These are phyloP conservation scores for Talaromyces ruber DNA, from an alignment of 495 filamentous ascomycete genomes.

Conservation along the genomic window DNA sequence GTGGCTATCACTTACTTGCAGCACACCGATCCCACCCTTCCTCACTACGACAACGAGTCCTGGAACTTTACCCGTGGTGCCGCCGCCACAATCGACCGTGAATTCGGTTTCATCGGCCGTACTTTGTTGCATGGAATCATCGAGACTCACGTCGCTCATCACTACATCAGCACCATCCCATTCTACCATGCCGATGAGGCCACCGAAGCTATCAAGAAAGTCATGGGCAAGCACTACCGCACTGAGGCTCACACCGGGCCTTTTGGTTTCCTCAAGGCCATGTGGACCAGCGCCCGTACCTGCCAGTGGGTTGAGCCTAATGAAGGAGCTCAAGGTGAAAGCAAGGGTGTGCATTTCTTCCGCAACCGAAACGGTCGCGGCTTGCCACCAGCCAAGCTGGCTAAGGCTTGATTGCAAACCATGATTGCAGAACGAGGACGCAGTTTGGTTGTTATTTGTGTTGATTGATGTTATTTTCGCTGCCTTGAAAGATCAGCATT, in stretches of 20 bases:
- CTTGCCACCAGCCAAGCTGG: constrained; percentile 46
- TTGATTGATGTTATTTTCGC: neutral
- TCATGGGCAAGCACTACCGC: constrained; percentile 51
- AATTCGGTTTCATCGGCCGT: constrained; percentile 52
- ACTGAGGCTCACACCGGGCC: constrained; percentile 41
- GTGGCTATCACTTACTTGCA: constrained; percentile 56
- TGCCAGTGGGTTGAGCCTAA: constrained; percentile 56
- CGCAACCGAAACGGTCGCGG: constrained; percentile 67
- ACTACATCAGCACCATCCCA: constrained; percentile 53
- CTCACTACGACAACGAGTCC: constrained; percentile 45
- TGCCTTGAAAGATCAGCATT: neutral
- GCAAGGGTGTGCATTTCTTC: constrained; percentile 47
- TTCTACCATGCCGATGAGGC: constrained; percentile 57
- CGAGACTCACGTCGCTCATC: constrained; percentile 53
- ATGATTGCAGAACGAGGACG: too few species aligned
- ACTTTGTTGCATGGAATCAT: constrained; percentile 54
- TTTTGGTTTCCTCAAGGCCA: constrained; percentile 44
- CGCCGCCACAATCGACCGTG: constrained; percentile 51
- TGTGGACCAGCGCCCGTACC: constrained; percentile 42
- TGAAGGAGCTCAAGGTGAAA: constrained; percentile 51
- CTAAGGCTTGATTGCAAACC: neutral
- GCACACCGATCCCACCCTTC: constrained; percentile 51
- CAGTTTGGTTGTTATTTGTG: neutral
- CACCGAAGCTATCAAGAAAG: constrained; percentile 48
- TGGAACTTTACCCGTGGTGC: constrained; percentile 53